Evolutionary conservation across 768 basidiomycete genomes (phyloP), one percentile per base, ranked within the genome.

Genomic region (Xanthoconium stramineum): DNA sequence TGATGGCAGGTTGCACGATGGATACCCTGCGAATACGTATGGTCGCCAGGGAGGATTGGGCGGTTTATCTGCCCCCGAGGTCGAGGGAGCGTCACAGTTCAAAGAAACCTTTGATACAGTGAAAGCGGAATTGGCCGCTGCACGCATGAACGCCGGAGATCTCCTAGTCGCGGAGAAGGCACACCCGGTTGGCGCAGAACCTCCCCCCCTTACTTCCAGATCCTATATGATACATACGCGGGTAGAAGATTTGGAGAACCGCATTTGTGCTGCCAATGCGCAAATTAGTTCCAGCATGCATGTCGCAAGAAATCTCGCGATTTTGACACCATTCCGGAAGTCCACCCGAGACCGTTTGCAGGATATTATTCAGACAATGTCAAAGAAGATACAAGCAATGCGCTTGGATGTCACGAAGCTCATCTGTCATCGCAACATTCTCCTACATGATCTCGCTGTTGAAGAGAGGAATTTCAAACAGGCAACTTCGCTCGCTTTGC

Each of bases 301-400:
- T 17, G 75, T 88, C 42, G 82, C 88, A 20, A 86, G 89, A 40
- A 96, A 95, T 64, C 79, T 98, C 20, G 86, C 86, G 2, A 82
- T 89, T 42, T 78, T 98, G 38, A 88, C 91, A 15, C 95, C 97
- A 4, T 95, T 98, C 70, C 91, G 88, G 65, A 83, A 83, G 47
- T 77, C 85, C 10, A 94, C 94, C 5, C 83, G 94, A 46, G 89
- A 92, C 58, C 82, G 86, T 44, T 79, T 99, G 29, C 73, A 81
- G 24, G 62, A 73, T 24, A 78, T 84, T 3, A 75, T 94, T 17
- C 83, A 85, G 61, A 74, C 72, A 17, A 75, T 88, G 13, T 83
- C 88, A 9, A 85, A 81, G 65, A 80, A 82, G 39, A 74, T 98
- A 47, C 82, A 80, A 63, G 77, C 79, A 58, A 73, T 84, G 47